These are phyloP conservation scores for Pleurotus pulmonarius DNA, from an alignment of 768 basidiomycete genomes.

Conservation along the genomic window DNA sequence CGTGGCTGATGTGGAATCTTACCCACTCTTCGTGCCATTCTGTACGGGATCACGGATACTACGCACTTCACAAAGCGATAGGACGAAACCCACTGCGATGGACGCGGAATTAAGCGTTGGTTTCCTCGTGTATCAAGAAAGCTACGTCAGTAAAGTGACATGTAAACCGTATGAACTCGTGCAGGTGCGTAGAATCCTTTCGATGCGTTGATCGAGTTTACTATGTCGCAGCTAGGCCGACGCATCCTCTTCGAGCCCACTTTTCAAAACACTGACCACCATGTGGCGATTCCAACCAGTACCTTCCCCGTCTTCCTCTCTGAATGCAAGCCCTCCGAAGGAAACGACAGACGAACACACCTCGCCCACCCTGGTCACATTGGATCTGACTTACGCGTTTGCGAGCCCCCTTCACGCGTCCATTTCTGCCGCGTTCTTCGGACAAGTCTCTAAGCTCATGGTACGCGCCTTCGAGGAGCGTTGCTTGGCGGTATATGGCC, in stretches of 20 bases:
- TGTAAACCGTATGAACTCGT: conserved; percentile 79
- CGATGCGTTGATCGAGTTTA: conserved; percentile 4
- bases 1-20: conserved; percentile 85
- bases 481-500: conserved; percentile 70
- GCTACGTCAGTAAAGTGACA: conserved; percentile 82
- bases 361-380: conserved; percentile 73
- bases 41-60: conserved; percentile 75
- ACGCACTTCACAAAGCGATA: conserved; percentile 19
- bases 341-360: conserved; percentile 1
- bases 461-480: conserved; percentile 89
- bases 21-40: conserved; percentile 85
- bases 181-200: conserved; percentile 46
- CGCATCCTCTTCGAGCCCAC: conserved; percentile 63
- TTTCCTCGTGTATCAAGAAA: conserved; percentile 84
- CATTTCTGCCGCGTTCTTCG: conserved; percentile 82
- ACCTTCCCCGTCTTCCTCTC: conserved; percentile 36
- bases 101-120: conserved; percentile 87
- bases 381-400: conserved; percentile 85
- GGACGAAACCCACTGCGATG: conserved; percentile 38
- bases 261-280: conserved; percentile 72
- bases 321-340: conserved; percentile 11
- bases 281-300: conserved; percentile 72
- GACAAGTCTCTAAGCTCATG: conserved; percentile 85
- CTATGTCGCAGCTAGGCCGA: conserved; percentile 47
- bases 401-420: conserved; percentile 82